Evolutionary conservation across 371 early-diverging fungal genomes (phyloP).

Genomic region (Aphelidium insulamus): DNA sequence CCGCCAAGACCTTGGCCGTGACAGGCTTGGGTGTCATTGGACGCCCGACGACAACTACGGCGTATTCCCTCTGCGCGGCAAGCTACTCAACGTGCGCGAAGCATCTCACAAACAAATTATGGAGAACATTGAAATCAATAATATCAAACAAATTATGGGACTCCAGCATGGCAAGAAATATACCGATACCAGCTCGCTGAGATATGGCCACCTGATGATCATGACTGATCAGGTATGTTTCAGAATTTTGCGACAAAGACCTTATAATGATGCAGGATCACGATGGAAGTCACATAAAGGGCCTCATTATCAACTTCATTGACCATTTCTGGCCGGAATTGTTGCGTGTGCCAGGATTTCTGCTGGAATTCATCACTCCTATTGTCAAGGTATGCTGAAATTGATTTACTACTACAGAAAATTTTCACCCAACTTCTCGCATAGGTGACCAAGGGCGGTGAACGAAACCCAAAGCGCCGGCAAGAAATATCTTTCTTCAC

Average conservation of each 20-base stretch:
- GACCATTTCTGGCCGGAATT: slow-evolving; percentile 95
- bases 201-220: slow-evolving; percentile 98
- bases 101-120: slow-evolving; percentile 54
- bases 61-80: slow-evolving; percentile 97
- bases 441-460: slow-evolving; percentile 34
- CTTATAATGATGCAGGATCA: slow-evolving; percentile 41
- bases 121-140: slow-evolving; percentile 74
- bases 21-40: slow-evolving; percentile 86
- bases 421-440: too few relatives aligned
- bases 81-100: slow-evolving; percentile 96
- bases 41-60: slow-evolving; percentile 87
- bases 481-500: slow-evolving; percentile 77
- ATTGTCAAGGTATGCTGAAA: slow-evolving; percentile 56
- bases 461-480: too few relatives aligned
- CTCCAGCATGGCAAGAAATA: slow-evolving; percentile 81
- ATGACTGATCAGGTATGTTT: slow-evolving; percentile 94
- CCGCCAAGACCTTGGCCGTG: slow-evolving; percentile 93
- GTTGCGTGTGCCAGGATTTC: slow-evolving; percentile 81
- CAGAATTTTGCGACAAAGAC: background rate
- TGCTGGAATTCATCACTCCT: slow-evolving; percentile 98
- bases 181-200: slow-evolving; percentile 38
- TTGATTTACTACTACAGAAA: background rate
- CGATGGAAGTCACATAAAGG: slow-evolving; percentile 99
- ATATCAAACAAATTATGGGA: slow-evolving; percentile 92
- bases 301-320: slow-evolving; percentile 94